Evolutionary conservation across 2,329 filamentous ascomycete species (phyloP).

Genomic region (Nothophoma quercina): DNA sequence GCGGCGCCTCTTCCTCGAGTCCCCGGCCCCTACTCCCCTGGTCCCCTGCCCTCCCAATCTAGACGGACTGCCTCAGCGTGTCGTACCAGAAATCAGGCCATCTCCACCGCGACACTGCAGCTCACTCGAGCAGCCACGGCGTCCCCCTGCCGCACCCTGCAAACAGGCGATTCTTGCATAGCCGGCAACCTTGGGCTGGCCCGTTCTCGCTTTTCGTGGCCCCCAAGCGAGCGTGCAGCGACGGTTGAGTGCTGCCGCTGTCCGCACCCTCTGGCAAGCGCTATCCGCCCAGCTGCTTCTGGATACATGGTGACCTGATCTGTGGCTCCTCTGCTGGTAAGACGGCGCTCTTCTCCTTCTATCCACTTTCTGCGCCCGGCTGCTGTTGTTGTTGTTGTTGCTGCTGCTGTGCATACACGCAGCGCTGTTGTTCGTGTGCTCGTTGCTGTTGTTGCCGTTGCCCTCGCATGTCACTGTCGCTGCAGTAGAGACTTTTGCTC

Average conservation of each 20-base stretch:
- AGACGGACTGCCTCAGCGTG: neutral
- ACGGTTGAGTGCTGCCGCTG: constrained; percentile 8
- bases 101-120: constrained; percentile 14
- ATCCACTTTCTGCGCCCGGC: neutral
- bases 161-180: constrained; percentile 16
- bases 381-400: no score
- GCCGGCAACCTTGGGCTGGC: constrained; percentile 3
- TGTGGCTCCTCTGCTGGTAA: constrained; percentile 17
- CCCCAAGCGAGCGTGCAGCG: constrained; percentile 1
- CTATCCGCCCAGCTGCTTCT: neutral
- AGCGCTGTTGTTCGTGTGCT: neutral
- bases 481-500: constrained; percentile 9
- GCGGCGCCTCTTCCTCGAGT: neutral
- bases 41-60: no score
- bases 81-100: constrained; percentile 18
- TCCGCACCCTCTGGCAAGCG: neutral
- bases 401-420: neutral
- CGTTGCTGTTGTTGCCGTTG: neutral
- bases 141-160: neutral
- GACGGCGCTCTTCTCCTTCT: constrained; percentile 16
- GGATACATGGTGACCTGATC: constrained; percentile 20
- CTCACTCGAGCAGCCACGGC: constrained; percentile 5
- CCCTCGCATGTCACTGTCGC: constrained; percentile 7
- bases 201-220: constrained; percentile 1
- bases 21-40: neutral